A percentile compares a stretch with the other conserved stretches of the same genome.
Conservation (phyloP, 1,284 basidiomycete genomes). For the Phenoliferia sp. region DNA sequence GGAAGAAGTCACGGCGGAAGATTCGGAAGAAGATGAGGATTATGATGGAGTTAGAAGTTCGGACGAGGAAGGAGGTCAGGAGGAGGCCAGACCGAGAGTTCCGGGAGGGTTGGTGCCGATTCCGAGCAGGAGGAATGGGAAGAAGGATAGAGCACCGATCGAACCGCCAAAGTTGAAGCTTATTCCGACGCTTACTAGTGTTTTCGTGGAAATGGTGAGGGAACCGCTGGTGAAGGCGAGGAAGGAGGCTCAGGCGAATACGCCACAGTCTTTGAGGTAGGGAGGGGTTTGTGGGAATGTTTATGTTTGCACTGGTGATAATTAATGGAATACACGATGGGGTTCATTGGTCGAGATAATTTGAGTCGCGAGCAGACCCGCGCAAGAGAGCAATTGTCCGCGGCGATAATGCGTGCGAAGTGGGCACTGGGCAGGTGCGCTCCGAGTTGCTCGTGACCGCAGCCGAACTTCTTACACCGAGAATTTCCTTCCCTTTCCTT, state of each 20-base stretch:
- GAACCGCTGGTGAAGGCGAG: constrained; percentile 5
- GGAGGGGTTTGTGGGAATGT: too few species aligned
- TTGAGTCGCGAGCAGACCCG: too few species aligned
- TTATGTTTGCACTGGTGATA: too few species aligned
- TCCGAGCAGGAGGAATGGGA: constrained; percentile 42
- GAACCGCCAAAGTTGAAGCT: constrained; percentile 71
- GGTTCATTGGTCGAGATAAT: too few species aligned
- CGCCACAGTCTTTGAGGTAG: not conserved
- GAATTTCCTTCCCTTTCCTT: not conserved
- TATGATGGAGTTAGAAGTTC: constrained; percentile 36
- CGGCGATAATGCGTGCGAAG: too few species aligned
- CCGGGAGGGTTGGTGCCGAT: constrained; percentile 13
- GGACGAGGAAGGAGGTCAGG: constrained; percentile 42
- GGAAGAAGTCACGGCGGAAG: constrained; percentile 67
- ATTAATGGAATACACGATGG: too few species aligned
- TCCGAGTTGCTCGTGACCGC: too few species aligned
- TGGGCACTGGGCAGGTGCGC: too few species aligned
- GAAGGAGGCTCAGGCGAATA: not conserved
- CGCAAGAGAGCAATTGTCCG: too few species aligned
- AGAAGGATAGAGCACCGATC: constrained; percentile 50
- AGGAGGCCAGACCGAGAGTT: constrained; percentile 9
- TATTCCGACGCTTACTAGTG: constrained; percentile 69
- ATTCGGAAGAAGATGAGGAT: constrained; percentile 46
- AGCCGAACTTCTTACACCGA: too few species aligned
- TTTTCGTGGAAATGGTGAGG: constrained; percentile 81